Conservation (phyloP, 2,329 filamentous ascomycete species). For the Colletotrichum sp. region DNA sequence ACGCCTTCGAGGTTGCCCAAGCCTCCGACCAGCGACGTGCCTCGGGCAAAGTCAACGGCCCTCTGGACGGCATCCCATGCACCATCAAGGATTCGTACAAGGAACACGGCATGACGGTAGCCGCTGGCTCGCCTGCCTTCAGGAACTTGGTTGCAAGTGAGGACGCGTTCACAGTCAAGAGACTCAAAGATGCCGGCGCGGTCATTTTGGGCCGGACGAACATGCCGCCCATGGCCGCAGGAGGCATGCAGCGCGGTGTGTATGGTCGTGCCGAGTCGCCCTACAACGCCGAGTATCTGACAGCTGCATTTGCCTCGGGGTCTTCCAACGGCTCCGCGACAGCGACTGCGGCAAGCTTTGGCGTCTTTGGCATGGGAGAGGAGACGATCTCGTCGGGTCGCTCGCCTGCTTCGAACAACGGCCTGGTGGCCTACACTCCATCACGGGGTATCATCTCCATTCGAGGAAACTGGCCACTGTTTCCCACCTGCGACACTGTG, state of each 20-base stretch:
- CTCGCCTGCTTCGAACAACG: slow-evolving; percentile 62
- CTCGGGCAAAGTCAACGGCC: neutral
- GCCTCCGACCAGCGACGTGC: slow-evolving; percentile 29
- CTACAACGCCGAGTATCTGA: slow-evolving; percentile 57
- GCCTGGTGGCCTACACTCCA: slow-evolving; percentile 59
- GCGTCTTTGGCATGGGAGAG: slow-evolving; percentile 56
- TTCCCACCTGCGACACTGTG: slow-evolving; percentile 56
- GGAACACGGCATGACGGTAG: slow-evolving; percentile 55
- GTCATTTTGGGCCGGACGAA: slow-evolving; percentile 57
- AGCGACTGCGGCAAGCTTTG: slow-evolving; percentile 54
- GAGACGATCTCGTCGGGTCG: slow-evolving; percentile 63
- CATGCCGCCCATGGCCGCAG: slow-evolving; percentile 63
- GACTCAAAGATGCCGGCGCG: slow-evolving; percentile 54
- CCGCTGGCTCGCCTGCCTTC: slow-evolving; percentile 60
- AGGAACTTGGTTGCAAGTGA: slow-evolving; percentile 50
- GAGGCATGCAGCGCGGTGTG: slow-evolving; percentile 61
- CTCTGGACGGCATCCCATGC: slow-evolving; percentile 61
- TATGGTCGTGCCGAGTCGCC: slow-evolving; percentile 62
- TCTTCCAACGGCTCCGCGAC: slow-evolving; percentile 62
- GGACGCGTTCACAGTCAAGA: slow-evolving; percentile 55
- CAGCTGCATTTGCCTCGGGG: slow-evolving; percentile 60
- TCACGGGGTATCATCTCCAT: slow-evolving; percentile 54
- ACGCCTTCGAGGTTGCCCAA: slow-evolving; percentile 29
- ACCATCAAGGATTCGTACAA: slow-evolving; percentile 65
- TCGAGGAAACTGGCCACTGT: slow-evolving; percentile 56